A percentile compares a stretch with the other conserved stretches of the same genome.
These are phyloP conservation scores for Rosa multiflora DNA, from an alignment of 306 rosid genomes.

Conservation along the genomic window DNA sequence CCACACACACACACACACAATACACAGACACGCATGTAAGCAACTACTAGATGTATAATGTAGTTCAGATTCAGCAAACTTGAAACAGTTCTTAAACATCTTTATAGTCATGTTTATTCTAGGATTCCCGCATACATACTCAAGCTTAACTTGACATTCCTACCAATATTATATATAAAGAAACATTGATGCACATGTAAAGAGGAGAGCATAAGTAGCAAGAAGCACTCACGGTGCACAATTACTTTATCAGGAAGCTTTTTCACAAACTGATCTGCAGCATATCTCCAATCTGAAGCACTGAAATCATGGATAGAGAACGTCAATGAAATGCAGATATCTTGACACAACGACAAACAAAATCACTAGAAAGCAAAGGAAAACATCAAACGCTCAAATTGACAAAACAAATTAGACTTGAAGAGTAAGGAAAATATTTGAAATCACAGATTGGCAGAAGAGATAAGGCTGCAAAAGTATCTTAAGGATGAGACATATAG, in stretches of 20 bases:
- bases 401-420: background rate
- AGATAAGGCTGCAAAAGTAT: background rate
- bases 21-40: background rate
- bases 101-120: background rate
- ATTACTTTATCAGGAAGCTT: conserved; percentile 78
- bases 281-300: conserved; percentile 88
- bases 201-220: conserved; percentile 14
- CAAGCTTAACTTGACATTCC: background rate
- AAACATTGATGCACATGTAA: conserved; percentile 13
- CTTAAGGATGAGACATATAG: background rate
- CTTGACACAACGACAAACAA: background rate
- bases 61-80: background rate
- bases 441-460: background rate
- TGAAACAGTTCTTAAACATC: background rate
- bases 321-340: conserved; percentile 3
- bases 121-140: background rate
- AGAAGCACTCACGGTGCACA: conserved; percentile 72
- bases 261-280: conserved; percentile 68
- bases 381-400: background rate
- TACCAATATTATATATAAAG: background rate
- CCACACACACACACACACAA: background rate
- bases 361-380: background rate
- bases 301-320: conserved; percentile 42
- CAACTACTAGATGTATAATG: background rate
- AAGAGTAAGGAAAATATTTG: background rate